Conservation (phyloP, 2,329 filamentous ascomycete species). For the Penicillium brasilianum region DNA sequence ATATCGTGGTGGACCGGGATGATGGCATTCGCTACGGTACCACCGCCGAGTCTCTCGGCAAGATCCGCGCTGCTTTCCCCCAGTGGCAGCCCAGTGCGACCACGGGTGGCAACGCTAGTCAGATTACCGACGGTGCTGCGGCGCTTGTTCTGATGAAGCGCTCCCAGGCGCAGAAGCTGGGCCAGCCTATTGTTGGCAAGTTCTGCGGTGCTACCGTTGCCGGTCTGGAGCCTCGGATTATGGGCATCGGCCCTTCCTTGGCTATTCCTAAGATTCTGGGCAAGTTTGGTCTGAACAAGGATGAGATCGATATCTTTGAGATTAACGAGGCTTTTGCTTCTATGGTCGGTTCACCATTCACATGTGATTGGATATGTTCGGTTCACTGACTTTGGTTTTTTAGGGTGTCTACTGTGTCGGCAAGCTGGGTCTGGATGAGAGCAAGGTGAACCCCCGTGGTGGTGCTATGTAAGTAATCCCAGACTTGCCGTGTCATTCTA, state of each 20-base stretch:
- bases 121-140: conserved; percentile 90
- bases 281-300: conserved; percentile 72
- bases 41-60: conserved; percentile 78
- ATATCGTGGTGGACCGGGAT: conserved; percentile 77
- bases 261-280: conserved; percentile 87
- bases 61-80: conserved; percentile 85
- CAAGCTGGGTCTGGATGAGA: conserved; percentile 75
- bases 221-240: conserved; percentile 84
- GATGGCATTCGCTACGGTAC: conserved; percentile 84
- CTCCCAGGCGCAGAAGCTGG: conserved; percentile 79
- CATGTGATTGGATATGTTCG: not conserved
- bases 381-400: not conserved
- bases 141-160: conserved; percentile 93
- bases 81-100: conserved; percentile 77
- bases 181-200: conserved; percentile 85
- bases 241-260: conserved; percentile 90
- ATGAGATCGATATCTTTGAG: conserved; percentile 48
- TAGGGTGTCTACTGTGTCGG: conserved; percentile 90
- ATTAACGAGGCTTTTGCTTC: conserved; percentile 91
- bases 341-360: conserved; percentile 37
- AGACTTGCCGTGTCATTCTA: not conserved
- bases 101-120: conserved; percentile 89
- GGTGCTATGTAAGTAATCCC: conserved; percentile 69
- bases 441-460: conserved; percentile 94
- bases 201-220: conserved; percentile 82